Base-by-base conservation (phyloP, 2,329 filamentous ascomycete genomes). In the Penicillium hesseltinei region DNA sequence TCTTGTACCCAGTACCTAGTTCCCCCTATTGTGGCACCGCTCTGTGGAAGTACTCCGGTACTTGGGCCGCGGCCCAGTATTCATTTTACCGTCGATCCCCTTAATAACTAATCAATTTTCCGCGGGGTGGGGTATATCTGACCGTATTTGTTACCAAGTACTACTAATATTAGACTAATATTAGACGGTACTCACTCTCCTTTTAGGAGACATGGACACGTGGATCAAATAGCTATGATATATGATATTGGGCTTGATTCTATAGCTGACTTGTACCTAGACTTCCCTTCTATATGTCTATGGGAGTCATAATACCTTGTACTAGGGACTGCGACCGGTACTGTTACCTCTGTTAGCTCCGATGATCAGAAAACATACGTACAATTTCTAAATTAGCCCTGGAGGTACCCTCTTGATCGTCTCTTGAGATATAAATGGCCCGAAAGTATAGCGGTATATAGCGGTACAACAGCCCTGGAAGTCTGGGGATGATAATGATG, bases 1-100 rank as follows among this genome's bases (percentile, higher is more conserved):
- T 36, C 44, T 42, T 49, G 61, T 62, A 62, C 53, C 54, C 11
- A 48, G 56, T 62, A 62, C 60, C 46, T 62, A 25, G 17, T 4
- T 31, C 29, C 21, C 29, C 49, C 27, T 54, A 43, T 40, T 46
- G 40, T 48, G 48, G 35, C 50, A 35, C 60, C 38, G 39, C 44
- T 40, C 29, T 36, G 11, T 27, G 11, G 15, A 58, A 42, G 60
- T 62, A 60, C 54, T 23, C 10, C 1, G 21, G 47, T 62, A 60
- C 60, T 58, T 57, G 35, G 43, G 45, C 56, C 49, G 46, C 40
- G 35, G 46, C 40, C 52, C 46, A 38, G 56, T 58, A 56, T 57
- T 57, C 2, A 9, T 23, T n/a, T 57, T 57, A 57, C 54, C 17
- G 49, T 45, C 19, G 54, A 57, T 57, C 43, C 42, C 49, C 42